Evolutionary conservation across 225 moss, liverwort and hornwort genomes (phyloP).

Genomic region (Polytrichum formosum): DNA sequence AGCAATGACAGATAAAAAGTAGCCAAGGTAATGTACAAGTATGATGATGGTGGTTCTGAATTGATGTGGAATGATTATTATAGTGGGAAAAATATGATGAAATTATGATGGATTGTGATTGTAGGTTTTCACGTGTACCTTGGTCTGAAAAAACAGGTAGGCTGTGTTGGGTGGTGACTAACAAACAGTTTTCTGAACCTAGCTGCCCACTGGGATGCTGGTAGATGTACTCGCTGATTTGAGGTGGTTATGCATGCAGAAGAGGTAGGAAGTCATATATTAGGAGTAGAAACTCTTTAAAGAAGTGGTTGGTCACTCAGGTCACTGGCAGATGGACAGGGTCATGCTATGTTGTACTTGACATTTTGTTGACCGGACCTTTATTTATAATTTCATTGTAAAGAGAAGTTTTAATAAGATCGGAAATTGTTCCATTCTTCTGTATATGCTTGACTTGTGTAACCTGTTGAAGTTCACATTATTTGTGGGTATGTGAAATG

Average conservation of each 20-base stretch:
- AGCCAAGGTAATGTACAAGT: neutral
- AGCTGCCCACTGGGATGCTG: neutral
- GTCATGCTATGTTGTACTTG: too few species aligned
- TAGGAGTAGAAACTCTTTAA: too few species aligned
- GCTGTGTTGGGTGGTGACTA: neutral
- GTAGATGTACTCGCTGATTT: neutral
- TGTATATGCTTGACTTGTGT: too few species aligned
- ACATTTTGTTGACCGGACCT: too few species aligned
- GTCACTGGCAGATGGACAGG: too few species aligned
- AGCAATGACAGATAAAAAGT: neutral
- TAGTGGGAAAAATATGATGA: neutral
- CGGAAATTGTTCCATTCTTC: too few species aligned
- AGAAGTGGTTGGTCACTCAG: too few species aligned
- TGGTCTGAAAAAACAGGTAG: neutral
- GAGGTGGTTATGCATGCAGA: neutral
- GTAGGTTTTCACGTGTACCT: neutral
- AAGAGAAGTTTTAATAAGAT: too few species aligned
- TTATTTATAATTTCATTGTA: too few species aligned
- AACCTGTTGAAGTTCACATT: too few species aligned
- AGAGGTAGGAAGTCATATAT: neutral
- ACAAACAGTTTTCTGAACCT: constrained; percentile 2
- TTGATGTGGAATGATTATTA: neutral
- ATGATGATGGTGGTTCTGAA: neutral
- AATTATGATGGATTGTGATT: neutral
- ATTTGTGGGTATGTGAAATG: too few species aligned